Base-by-base conservation (phyloP, 768 basidiomycete genomes). In the Termitomyces sp. region DNA sequence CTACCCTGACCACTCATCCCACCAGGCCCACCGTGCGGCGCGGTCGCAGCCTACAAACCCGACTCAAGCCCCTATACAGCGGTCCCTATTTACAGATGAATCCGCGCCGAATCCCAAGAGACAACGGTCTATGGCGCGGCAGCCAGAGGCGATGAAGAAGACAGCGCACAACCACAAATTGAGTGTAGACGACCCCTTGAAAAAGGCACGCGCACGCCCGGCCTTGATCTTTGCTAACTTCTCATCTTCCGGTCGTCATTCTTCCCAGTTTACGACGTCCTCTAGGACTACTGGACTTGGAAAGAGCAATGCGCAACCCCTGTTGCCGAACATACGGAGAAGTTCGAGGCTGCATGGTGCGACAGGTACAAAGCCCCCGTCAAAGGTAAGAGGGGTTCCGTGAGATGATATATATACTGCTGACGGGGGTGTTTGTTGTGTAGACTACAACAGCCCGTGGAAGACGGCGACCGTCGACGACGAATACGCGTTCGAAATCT, bases 161-260 rank as follows among this genome's bases (percentile, higher is more conserved):
- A 69, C 77, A 51, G 86, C 85, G 70, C 71, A 79, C 38, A 64
- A 55, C 62, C 78, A 75, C 67, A 89, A 87, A 78, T 70, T 79
- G 64, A 74, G 74, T 67, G 70, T 78, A 65, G 86, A 86, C 74
- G 85, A 87, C 72, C 81, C 84, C 71, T 76, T 80, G 79, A 89
- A 89, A 87, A 91, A 91, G 89, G 89, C 85, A 89, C 84, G 87
- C 85, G 84, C 83, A 80, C 87, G 85, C 84, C 85, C 85, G 86
- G 86, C 84, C 80, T 80, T 88, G 81, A 85, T 82, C 77, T 83
- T 87, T 86, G 79, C 84, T 87, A 88, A 88, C 77, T 78, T 88
- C 87, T 89, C 87, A 88, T 87, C 85, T 75, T 82, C 83, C 74
- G 80, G 81, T 84, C 85, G 84, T 82, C 80, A 80, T 82, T 82